Conservation (phyloP, 805 yeast genomes). For the Crinitomyces ghanaensis region DNA sequence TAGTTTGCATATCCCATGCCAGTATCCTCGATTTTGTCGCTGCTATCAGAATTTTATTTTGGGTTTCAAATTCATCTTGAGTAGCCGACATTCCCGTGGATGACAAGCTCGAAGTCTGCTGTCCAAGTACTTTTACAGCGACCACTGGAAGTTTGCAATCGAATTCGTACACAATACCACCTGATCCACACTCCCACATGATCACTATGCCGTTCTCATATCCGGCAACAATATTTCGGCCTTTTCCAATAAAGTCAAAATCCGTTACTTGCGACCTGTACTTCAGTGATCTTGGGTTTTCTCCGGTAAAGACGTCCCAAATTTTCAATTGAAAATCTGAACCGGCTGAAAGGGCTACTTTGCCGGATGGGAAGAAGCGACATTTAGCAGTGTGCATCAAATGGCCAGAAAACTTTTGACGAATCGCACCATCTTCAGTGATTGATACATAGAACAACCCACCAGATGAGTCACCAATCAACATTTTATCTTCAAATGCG, state of each 20-base stretch:
- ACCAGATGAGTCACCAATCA: conserved; percentile 31
- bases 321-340: conserved; percentile 47
- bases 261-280: conserved; percentile 42
- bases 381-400: conserved; percentile 33
- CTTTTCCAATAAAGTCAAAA: conserved; percentile 44
- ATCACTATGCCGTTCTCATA: conserved; percentile 41
- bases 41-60: conserved; percentile 6
- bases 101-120: too few relatives aligned
- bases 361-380: conserved; percentile 50
- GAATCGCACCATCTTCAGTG: conserved; percentile 9
- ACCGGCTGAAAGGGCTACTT: conserved; percentile 49
- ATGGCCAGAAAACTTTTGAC: conserved; percentile 37
- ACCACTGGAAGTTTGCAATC: too few relatives aligned
- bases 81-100: too few relatives aligned
- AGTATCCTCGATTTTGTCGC: conserved; percentile 3
- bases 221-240: conserved; percentile 53
- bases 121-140: too few relatives aligned
- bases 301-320: conserved; percentile 44
- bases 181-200: conserved; percentile 65
- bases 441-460: conserved; percentile 19
- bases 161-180: too few relatives aligned
- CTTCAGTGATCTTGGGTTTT: conserved; percentile 38
- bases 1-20: too few relatives aligned
- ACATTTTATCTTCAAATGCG: conserved; percentile 20
- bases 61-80: too few relatives aligned